Conservation (phyloP, 805 yeast species). For the Teunomyces cretensis region DNA sequence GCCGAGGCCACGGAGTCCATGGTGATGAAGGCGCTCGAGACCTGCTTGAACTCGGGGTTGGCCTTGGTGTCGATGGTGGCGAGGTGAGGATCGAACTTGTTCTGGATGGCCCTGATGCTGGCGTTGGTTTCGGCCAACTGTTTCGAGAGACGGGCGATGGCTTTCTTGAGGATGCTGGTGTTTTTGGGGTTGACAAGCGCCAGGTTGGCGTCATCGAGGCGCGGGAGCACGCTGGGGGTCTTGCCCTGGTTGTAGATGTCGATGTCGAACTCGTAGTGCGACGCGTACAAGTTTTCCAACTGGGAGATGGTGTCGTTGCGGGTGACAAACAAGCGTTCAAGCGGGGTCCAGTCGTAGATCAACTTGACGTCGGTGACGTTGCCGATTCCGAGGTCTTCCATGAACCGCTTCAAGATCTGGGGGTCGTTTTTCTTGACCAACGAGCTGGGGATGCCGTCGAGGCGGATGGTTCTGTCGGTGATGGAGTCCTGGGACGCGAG, state of each 20-base stretch:
- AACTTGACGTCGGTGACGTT: conserved; percentile 50
- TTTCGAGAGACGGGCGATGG: conserved; percentile 33
- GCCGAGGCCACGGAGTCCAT: conserved; percentile 51
- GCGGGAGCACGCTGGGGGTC: conserved; percentile 32
- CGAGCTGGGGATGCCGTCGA: conserved; percentile 53
- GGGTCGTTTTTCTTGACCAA: conserved; percentile 40
- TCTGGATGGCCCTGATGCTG: conserved; percentile 34
- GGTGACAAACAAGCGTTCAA: conserved; percentile 36
- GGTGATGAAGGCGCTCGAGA: conserved; percentile 47
- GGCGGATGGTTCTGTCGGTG: conserved; percentile 57
- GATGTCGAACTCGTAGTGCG: conserved; percentile 41
- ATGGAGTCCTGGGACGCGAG: conserved; percentile 59
- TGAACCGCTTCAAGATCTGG: conserved; percentile 43
- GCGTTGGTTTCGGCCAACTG: conserved; percentile 37
- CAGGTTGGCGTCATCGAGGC: conserved; percentile 10
- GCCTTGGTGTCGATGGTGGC: conserved; percentile 26
- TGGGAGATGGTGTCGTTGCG: conserved; percentile 29
- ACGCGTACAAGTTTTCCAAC: conserved; percentile 45
- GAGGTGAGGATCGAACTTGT: conserved; percentile 26
- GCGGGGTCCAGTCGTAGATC: conserved; percentile 45
- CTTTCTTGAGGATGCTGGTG: too few species aligned
- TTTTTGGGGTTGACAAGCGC: conserved; percentile 3
- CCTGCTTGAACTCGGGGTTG: conserved; percentile 34
- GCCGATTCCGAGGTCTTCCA: conserved; percentile 57
- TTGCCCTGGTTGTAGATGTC: conserved; percentile 35